Evolutionary conservation across 2,329 filamentous ascomycete genomes (phyloP).

Genomic region (Lecanicillium sp.): DNA sequence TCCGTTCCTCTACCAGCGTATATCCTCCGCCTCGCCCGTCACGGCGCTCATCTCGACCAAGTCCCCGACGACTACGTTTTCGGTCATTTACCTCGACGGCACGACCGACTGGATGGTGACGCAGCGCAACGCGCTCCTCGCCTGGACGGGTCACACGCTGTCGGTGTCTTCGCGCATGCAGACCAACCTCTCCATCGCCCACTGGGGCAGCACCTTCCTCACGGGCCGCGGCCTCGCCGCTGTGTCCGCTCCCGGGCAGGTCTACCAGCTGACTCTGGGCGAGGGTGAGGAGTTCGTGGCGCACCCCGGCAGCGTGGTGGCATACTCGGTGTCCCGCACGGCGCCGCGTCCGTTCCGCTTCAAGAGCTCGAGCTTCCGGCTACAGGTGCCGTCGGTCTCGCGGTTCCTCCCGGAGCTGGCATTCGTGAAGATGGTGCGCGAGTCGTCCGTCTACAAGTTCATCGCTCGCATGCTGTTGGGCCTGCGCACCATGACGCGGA

Average conservation of each 20-base stretch:
- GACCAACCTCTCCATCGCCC: constrained; percentile 65
- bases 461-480: constrained; percentile 59
- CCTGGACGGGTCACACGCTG: constrained; percentile 91
- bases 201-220: constrained; percentile 87
- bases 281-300: constrained; percentile 85
- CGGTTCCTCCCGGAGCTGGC: constrained; percentile 62
- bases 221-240: constrained; percentile 85
- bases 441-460: constrained; percentile 66
- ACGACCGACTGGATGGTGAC: constrained; percentile 92
- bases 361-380: constrained; percentile 65
- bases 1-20: constrained; percentile 89
- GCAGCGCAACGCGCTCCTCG: constrained; percentile 81
- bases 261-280: constrained; percentile 77
- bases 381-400: constrained; percentile 70
- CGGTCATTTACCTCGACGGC: constrained; percentile 83
- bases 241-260: constrained; percentile 77
- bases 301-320: constrained; percentile 86
- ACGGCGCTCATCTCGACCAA: constrained; percentile 86
- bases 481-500: constrained; percentile 68
- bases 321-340: constrained; percentile 72
- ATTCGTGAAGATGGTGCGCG: constrained; percentile 67
- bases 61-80: constrained; percentile 78
- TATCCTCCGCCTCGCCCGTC: constrained; percentile 81
- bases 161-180: constrained; percentile 70
- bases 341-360: constrained; percentile 82